Evolutionary conservation across 169 alveolate species (phyloP).

Genomic region (Plasmodium relictum): DNA sequence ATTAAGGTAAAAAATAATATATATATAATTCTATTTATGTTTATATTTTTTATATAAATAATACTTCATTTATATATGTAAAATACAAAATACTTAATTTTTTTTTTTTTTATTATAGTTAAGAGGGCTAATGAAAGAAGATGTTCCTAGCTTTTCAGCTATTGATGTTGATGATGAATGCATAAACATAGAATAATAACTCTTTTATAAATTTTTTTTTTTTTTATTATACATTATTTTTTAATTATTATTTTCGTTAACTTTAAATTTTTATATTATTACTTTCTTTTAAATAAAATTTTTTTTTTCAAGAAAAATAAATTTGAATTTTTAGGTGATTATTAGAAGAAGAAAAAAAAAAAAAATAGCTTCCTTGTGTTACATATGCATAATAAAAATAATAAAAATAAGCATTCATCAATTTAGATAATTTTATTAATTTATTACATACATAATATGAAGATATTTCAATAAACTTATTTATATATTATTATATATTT

Average conservation of each 20-base stretch:
- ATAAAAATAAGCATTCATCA: neutral
- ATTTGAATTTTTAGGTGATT: neutral
- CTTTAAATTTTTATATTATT: neutral
- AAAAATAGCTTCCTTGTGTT: neutral
- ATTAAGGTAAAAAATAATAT: constrained; percentile 36
- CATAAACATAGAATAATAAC: constrained; percentile 64
- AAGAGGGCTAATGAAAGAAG: constrained; percentile 74
- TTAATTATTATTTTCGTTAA: constrained; percentile 16
- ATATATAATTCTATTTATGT: neutral
- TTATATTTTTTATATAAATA: constrained; percentile 1
- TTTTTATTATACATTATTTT: constrained; percentile 11
- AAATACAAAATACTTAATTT: constrained; percentile 4
- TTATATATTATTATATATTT: neutral
- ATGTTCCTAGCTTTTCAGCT: constrained; percentile 73
- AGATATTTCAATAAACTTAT: constrained; percentile 6
- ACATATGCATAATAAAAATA: constrained; percentile 23
- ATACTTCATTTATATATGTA: neutral
- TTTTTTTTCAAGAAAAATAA: neutral
- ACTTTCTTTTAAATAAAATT: neutral
- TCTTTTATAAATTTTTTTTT: neutral
- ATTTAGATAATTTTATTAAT: constrained; percentile 5
- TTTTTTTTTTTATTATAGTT: constrained; percentile 25
- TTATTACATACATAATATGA: neutral
- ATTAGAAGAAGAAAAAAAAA: too few species aligned
- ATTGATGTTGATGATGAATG: constrained; percentile 75